These are phyloP conservation scores for Setaria italica DNA, from an alignment of 202 grass and related monocot species.

Conservation along the genomic window DNA sequence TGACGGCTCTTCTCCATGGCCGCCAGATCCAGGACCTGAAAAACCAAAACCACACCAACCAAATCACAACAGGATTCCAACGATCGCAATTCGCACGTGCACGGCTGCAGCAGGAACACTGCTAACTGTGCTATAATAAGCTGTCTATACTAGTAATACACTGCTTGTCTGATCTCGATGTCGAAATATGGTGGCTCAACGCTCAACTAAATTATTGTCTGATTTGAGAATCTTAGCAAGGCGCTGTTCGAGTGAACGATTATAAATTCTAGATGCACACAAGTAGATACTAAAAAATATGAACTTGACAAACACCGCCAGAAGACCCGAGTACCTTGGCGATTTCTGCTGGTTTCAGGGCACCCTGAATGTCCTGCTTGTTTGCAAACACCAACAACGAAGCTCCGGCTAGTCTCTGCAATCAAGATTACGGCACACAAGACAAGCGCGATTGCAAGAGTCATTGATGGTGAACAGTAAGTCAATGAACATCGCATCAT, in stretches of 20 bases:
- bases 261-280: not conserved
- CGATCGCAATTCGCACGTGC: not conserved
- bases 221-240: not conserved
- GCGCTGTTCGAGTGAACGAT: not conserved
- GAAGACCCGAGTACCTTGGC: not conserved
- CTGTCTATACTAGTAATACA: no score
- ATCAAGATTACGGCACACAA: not conserved
- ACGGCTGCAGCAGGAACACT: not conserved
- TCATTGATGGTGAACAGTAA: not conserved
- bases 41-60: not conserved
- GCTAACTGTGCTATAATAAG: no score
- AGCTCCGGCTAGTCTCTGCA: slow-evolving; percentile 69
- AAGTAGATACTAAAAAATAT: not conserved
- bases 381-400: slow-evolving; percentile 72
- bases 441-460: not conserved
- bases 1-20: slow-evolving; percentile 64
- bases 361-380: slow-evolving; percentile 71
- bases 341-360: not conserved
- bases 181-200: not conserved
- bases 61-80: not conserved
- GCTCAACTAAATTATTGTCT: not conserved
- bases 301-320: not conserved
- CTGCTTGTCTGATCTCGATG: not conserved
- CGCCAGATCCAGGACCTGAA: slow-evolving; percentile 66
- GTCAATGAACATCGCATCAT: not conserved